Evolutionary conservation across 192 early-diverging fungal genomes (phyloP), one percentile per base, ranked within the genome.

Genomic region (Coemansia sp.): DNA sequence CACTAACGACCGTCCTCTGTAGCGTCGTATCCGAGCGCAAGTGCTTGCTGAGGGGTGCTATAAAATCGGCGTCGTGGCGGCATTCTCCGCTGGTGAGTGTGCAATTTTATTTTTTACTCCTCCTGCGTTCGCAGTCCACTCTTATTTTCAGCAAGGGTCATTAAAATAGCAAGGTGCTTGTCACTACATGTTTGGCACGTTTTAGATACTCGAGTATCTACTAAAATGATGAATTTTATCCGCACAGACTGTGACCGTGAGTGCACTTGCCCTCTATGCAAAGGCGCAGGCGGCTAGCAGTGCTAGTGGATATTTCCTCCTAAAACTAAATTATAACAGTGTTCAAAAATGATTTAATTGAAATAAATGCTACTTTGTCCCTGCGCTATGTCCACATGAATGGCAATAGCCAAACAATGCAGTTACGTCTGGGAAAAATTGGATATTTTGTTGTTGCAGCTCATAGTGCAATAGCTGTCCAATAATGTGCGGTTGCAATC

Each of bases 241-340:
- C 19, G 25, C 45, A 37, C 45, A 12, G 62, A 68, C 61, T 68
- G 62, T 32, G 72, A 74, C 56, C 62, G 72, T 35, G 66, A 74
- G 35, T 74, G 72, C 43, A 74, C 65, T 25, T 74, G 72, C 45
- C 57, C 72, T 32, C 58, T 74, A 10, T 74, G 66, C 45, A 64
- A 57, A 35, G 72, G 72, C 8, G 58, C 57, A 17, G 48, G 51
- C 47, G 57, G 65, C 19, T 60, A 71, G 58, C 15, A 21, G 14
- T 27, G 24, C 27, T 27, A 27, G 52, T 25, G 11, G 21, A 48
- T 41, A 41, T 41, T 41, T 41, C 39, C 27, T 41, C 14, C 7
- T 41, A 41, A 41, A 41, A 41, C 39, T 41, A 41, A 41, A 41
- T 14, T 12, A 9, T 14, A 12, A 14, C 12, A 14, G 10, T 41